A percentile compares a stretch with the other conserved stretches of the same genome.
Evolutionary conservation across 768 basidiomycete species (phyloP).

Genomic region (Boletus reticulatus): DNA sequence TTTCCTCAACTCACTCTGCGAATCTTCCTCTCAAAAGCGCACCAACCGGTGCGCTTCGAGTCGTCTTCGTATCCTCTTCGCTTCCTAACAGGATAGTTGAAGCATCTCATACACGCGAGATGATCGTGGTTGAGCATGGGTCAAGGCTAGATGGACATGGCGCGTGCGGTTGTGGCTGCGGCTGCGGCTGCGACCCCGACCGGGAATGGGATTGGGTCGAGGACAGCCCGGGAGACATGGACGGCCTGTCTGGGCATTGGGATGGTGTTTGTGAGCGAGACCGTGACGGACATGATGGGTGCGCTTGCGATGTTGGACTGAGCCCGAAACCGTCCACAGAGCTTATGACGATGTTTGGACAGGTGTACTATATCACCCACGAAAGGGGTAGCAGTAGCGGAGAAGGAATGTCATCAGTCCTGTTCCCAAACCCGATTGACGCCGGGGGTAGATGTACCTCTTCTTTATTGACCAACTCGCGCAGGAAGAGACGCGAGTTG

Average conservation of each 20-base stretch:
- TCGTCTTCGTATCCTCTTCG: no score
- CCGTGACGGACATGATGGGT: slow-evolving; percentile 7
- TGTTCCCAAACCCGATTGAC: neutral
- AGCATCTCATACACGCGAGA: slow-evolving; percentile 11
- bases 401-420: neutral
- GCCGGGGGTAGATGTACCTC: slow-evolving; percentile 11
- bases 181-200: neutral
- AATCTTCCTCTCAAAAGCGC: no score
- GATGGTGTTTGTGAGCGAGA: slow-evolving; percentile 2
- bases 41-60: no score
- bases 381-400: no score
- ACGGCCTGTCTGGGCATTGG: neutral
- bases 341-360: slow-evolving; percentile 24
- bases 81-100: no score
- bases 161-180: neutral
- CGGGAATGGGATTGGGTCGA: neutral
- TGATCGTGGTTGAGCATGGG: slow-evolving; percentile 11
- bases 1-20: no score
- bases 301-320: slow-evolving; percentile 7
- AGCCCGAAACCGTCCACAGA: slow-evolving; percentile 20
- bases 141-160: slow-evolving; percentile 1
- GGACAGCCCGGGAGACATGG: neutral
- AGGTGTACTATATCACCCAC: slow-evolving; percentile 15
- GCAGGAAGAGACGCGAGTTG: slow-evolving; percentile 28
- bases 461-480: slow-evolving; percentile 27